These are phyloP conservation scores for Smallanthus sonchifolius DNA, from an alignment of 129 eudicot species.

Conservation along the genomic window DNA sequence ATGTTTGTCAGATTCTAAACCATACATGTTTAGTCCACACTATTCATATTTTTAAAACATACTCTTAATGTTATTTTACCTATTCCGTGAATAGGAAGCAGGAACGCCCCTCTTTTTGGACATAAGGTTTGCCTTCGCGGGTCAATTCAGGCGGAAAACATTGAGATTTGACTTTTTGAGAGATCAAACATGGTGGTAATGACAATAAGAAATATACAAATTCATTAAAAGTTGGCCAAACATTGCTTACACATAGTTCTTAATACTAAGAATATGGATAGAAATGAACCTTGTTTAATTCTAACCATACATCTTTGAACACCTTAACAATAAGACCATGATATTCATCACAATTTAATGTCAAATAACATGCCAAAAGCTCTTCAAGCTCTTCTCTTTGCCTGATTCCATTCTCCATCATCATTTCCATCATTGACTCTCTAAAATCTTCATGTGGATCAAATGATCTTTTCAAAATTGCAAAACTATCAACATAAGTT, in stretches of 20 bases:
- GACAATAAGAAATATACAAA: conserved; percentile 17
- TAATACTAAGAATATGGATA: conserved; percentile 17
- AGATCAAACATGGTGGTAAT: background rate
- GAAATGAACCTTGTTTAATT: conserved; percentile 34
- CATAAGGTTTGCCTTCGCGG: too few relatives aligned
- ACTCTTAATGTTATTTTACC: too few relatives aligned
- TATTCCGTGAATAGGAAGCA: too few relatives aligned
- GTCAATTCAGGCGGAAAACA: too few relatives aligned
- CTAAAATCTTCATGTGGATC: conserved; percentile 64
- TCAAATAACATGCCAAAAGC: conserved; percentile 72
- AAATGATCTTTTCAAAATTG: conserved; percentile 57
- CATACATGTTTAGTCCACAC: too few relatives aligned
- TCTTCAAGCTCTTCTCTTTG: conserved; percentile 63
- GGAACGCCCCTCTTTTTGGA: too few relatives aligned
- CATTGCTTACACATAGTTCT: conserved; percentile 20
- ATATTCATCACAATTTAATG: conserved; percentile 56
- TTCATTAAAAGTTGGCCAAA: background rate
- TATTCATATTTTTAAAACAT: too few relatives aligned
- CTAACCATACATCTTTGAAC: conserved; percentile 66
- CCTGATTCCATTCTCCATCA: conserved; percentile 48
- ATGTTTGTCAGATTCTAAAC: too few relatives aligned
- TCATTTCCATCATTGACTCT: conserved; percentile 83
- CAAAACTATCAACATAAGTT: conserved; percentile 48
- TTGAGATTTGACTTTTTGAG: background rate
- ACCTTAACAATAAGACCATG: conserved; percentile 72